These are phyloP conservation scores for Ogataea chonburiensis DNA, from an alignment of 805 yeast genomes.

Conservation along the genomic window DNA sequence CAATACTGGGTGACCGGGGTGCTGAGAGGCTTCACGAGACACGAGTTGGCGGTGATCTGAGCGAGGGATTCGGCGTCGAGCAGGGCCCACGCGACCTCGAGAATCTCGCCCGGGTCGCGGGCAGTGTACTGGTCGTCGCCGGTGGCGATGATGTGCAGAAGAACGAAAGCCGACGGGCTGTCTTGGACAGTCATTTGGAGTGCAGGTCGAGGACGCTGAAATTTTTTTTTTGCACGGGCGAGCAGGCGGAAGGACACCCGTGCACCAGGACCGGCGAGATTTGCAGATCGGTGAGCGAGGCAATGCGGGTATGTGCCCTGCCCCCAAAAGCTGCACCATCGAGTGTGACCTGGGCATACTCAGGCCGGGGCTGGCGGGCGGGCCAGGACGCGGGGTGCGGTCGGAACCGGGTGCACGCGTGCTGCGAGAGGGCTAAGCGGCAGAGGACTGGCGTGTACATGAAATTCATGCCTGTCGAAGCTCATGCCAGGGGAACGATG, in stretches of 20 bases:
- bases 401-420: too few relatives aligned
- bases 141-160: conserved; percentile 61
- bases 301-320: conserved; percentile 9
- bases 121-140: conserved; percentile 63
- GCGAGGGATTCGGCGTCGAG: conserved; percentile 53
- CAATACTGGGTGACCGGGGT: conserved; percentile 65
- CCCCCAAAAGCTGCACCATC: neutral
- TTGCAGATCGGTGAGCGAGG: too few relatives aligned
- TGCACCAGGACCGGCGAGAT: conserved; percentile 6
- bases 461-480: too few relatives aligned
- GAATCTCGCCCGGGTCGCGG: conserved; percentile 66
- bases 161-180: conserved; percentile 43
- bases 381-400: too few relatives aligned
- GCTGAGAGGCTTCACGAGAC: conserved; percentile 57
- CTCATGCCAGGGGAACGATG: too few relatives aligned
- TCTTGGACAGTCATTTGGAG: conserved; percentile 6
- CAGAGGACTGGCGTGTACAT: too few relatives aligned
- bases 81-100: conserved; percentile 66
- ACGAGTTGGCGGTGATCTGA: conserved; percentile 42
- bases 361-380: too few relatives aligned
- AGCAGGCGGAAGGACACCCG: conserved; percentile 6
- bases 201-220: conserved; percentile 4
- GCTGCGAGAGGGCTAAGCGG: too few relatives aligned
- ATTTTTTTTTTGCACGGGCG: conserved; percentile 5
- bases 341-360: neutral